Evolutionary conservation across 2,329 filamentous ascomycete genomes (phyloP).

Genomic region (Monosporascus sp.): DNA sequence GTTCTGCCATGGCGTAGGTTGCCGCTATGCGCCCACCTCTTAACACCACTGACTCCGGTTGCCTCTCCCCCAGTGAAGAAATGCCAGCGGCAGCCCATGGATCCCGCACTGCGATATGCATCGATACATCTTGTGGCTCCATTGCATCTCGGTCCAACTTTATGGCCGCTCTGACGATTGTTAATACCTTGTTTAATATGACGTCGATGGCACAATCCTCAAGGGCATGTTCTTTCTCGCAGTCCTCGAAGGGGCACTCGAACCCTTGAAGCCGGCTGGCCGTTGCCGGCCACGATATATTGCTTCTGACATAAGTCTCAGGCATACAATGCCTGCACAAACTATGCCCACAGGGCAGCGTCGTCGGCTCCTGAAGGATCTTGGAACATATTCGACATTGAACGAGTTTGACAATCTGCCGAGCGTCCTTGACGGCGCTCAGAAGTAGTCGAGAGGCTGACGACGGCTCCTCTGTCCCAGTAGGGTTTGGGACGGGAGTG

Average conservation of each 20-base stretch:
- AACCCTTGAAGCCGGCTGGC: conserved; percentile 65
- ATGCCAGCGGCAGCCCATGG: conserved; percentile 36
- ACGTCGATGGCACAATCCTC: conserved; percentile 76
- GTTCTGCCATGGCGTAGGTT: conserved; percentile 57
- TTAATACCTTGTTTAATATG: conserved; percentile 65
- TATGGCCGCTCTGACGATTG: conserved; percentile 52
- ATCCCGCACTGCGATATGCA: conserved; percentile 32
- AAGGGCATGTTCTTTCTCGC: conserved; percentile 65
- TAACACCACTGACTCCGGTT: conserved; percentile 30
- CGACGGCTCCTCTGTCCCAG: conserved; percentile 12
- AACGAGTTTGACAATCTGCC: conserved; percentile 64
- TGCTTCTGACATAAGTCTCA: conserved; percentile 53
- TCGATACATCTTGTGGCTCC: conserved; percentile 31
- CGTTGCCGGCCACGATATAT: conserved; percentile 72
- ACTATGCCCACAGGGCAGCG: conserved; percentile 75
- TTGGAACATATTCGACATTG: conserved; percentile 72
- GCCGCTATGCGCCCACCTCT: conserved; percentile 57
- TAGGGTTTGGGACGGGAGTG: conserved; percentile 9
- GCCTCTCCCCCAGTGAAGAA: conserved; percentile 31
- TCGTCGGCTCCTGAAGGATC: conserved; percentile 63
- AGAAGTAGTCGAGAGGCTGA: conserved; percentile 25
- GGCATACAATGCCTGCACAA: conserved; percentile 74
- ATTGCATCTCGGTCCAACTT: conserved; percentile 28
- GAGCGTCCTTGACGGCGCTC: conserved; percentile 48
- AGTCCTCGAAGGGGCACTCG: conserved; percentile 64